Conservation (phyloP, 106 monocot species). For the Acorus gramineus region DNA sequence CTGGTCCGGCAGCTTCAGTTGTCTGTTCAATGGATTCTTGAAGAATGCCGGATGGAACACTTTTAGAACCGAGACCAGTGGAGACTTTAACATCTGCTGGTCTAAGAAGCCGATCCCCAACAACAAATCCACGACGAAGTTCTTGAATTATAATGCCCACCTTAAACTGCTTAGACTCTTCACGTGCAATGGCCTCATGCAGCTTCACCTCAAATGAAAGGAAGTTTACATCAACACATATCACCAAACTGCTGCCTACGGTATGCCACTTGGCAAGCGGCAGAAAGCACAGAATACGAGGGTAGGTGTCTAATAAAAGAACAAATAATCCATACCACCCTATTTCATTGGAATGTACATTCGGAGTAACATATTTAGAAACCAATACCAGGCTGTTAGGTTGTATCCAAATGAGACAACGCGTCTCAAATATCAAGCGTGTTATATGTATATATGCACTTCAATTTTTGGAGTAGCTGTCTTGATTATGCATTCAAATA, state of each 20-base stretch:
- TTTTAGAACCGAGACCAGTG: conserved; percentile 30
- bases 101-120: conserved; percentile 55
- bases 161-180: conserved; percentile 62
- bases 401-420: too few species aligned
- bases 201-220: conserved; percentile 35
- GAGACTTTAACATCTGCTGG: conserved; percentile 75
- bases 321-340: too few species aligned
- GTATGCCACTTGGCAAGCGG: neutral
- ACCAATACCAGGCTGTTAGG: too few species aligned
- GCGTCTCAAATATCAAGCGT: too few species aligned
- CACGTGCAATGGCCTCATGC: conserved; percentile 73
- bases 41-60: conserved; percentile 11
- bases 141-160: conserved; percentile 68
- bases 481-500: too few species aligned
- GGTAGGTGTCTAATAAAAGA: neutral
- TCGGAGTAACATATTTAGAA: too few species aligned
- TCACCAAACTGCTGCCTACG: neutral
- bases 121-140: conserved; percentile 59
- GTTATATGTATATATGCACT: too few species aligned
- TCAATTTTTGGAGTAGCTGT: too few species aligned
- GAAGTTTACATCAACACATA: neutral
- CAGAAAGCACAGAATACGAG: neutral
- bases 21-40: conserved; percentile 14
- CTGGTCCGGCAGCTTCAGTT: conserved; percentile 10
- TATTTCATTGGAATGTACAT: too few species aligned